phyloP scores from a whole-genome alignment of 495 filamentous ascomycete genomes.

The Penicillium cinerascens region DNA sequence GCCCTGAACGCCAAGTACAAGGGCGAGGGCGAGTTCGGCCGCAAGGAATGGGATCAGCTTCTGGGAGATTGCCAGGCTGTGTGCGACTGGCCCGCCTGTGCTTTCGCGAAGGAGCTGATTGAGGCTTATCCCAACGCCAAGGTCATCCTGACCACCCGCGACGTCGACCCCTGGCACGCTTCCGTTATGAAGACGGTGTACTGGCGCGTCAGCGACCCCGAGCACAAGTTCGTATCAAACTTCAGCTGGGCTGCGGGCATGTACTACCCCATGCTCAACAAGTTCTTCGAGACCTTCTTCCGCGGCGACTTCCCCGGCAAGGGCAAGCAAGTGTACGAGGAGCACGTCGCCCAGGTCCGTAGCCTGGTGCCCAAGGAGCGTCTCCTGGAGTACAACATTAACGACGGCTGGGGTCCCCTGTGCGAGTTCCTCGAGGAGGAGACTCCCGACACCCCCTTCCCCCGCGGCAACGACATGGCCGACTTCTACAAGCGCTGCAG shows the following conservation, averaged over 20 bases:
- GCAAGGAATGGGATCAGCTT: constrained; percentile 65
- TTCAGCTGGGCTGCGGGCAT: constrained; percentile 55
- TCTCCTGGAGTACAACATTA: constrained; percentile 62
- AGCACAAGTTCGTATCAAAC: constrained; percentile 49
- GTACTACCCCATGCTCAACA: constrained; percentile 59
- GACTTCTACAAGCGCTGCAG: constrained; percentile 59
- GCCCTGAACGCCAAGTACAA: constrained; percentile 64
- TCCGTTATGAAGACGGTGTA: constrained; percentile 51
- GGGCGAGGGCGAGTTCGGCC: constrained; percentile 56
- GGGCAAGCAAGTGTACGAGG: constrained; percentile 50
- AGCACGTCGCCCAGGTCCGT: constrained; percentile 45
- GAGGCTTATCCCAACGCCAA: constrained; percentile 69
- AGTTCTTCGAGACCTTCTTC: constrained; percentile 57
- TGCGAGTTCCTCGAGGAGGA: constrained; percentile 63
- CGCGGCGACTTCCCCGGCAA: constrained; percentile 48
- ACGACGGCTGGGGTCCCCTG: constrained; percentile 64
- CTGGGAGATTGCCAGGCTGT: constrained; percentile 64
- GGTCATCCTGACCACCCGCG: constrained; percentile 60
- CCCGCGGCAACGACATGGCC: constrained; percentile 49
- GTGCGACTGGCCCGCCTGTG: constrained; percentile 63
- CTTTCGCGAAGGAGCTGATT: constrained; percentile 64
- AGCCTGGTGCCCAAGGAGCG: constrained; percentile 43
- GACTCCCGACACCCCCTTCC: constrained; percentile 49
- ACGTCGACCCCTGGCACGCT: constrained; percentile 57
- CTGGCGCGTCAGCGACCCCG: constrained; percentile 55